phyloP scores from a whole-genome alignment of 2,329 filamentous ascomycete genomes.

The Alternaria sp. region DNA sequence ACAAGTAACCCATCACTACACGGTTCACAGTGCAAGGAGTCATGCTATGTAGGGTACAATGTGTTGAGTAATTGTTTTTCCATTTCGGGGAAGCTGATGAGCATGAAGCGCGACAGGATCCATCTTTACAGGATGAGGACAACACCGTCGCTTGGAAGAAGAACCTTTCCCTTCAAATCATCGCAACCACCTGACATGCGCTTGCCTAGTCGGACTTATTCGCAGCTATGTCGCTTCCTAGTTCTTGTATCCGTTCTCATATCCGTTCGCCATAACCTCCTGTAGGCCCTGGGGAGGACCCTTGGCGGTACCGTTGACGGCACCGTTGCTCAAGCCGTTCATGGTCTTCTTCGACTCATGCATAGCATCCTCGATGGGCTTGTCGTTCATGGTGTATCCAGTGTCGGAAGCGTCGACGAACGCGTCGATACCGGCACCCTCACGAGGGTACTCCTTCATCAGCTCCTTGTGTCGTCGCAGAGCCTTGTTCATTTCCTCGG shows the following conservation, averaged over 20 bases:
- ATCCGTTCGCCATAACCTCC: conserved; percentile 43
- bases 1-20: not conserved
- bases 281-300: conserved; percentile 32
- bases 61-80: conserved; percentile 5
- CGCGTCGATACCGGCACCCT: conserved; percentile 72
- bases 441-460: conserved; percentile 68
- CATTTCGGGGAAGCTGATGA: conserved; percentile 15
- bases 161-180: conserved; percentile 14
- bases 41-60: not conserved
- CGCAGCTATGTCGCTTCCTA: conserved; percentile 25
- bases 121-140: conserved; percentile 3
- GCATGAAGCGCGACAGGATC: conserved; percentile 9
- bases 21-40: not conserved
- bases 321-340: conserved; percentile 38
- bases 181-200: conserved; percentile 15
- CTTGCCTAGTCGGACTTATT: conserved; percentile 28
- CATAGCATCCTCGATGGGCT: conserved; percentile 48
- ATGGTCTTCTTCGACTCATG: conserved; percentile 30
- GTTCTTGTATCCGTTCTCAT: conserved; percentile 46
- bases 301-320: conserved; percentile 33
- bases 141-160: conserved; percentile 13
- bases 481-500: conserved; percentile 68
- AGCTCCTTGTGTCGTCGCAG: conserved; percentile 70
- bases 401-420: conserved; percentile 75
- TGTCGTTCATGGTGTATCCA: conserved; percentile 63